phyloP scores from a whole-genome alignment of 495 filamentous ascomycete species.

The Filosporella fistucella region DNA sequence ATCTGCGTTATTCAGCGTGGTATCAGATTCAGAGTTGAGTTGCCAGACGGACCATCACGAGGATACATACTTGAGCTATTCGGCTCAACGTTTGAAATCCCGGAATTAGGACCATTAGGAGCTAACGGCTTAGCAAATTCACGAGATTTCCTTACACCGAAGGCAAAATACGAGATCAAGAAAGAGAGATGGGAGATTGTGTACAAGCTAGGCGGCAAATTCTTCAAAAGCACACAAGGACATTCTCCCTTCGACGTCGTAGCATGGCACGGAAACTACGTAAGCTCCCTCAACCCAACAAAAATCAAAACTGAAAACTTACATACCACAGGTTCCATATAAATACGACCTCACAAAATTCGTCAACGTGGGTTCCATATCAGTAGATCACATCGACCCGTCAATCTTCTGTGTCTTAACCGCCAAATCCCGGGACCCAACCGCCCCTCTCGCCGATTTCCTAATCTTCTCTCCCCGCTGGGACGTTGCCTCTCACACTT shows the following conservation, averaged over 20 bases:
- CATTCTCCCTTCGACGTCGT: constrained; percentile 84
- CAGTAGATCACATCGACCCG: constrained; percentile 78
- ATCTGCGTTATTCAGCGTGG: constrained; percentile 70
- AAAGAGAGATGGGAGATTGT: constrained; percentile 44
- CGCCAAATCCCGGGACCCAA: constrained; percentile 54
- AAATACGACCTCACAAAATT: constrained; percentile 86
- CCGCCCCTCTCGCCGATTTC: constrained; percentile 79
- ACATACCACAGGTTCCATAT: too few species aligned
- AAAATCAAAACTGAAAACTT: background rate
- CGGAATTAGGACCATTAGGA: constrained; percentile 69
- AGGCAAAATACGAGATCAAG: constrained; percentile 54
- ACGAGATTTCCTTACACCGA: constrained; percentile 67
- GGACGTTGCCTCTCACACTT: constrained; percentile 74
- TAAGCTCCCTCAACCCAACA: background rate
- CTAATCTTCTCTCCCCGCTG: constrained; percentile 82
- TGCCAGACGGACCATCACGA: constrained; percentile 53
- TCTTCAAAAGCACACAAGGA: constrained; percentile 58
- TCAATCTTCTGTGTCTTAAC: constrained; percentile 80
- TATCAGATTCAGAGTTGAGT: constrained; percentile 60
- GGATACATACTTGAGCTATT: constrained; percentile 72
- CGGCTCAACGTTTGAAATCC: constrained; percentile 62
- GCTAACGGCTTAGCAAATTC: constrained; percentile 65
- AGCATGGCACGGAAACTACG: constrained; percentile 80
- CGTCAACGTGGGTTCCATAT: constrained; percentile 70
- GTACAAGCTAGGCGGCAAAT: constrained; percentile 58